Conservation (phyloP, 2,329 filamentous ascomycete genomes). For the Trichoderma simmonsii region DNA sequence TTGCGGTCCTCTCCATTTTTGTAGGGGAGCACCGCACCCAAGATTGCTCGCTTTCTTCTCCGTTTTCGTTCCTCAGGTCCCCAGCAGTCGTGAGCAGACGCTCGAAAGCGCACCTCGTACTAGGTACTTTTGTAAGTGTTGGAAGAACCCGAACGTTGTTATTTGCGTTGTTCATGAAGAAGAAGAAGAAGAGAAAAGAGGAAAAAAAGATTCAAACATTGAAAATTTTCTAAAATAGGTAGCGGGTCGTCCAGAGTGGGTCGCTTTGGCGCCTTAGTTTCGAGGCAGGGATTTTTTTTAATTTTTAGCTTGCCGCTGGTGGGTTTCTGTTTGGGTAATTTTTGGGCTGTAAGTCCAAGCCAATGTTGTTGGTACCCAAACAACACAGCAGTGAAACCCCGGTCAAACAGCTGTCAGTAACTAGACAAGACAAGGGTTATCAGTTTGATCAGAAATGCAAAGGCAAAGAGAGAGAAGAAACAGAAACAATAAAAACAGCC, state of each 20-base stretch:
- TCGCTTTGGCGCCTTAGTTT: not conserved
- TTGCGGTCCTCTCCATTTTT: constrained; percentile 55
- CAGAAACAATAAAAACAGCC: not conserved
- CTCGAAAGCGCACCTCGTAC: constrained; percentile 45
- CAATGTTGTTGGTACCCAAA: not conserved
- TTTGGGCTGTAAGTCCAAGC: not conserved
- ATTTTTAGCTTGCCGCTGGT: not conserved
- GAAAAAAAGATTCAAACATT: constrained; percentile 18
- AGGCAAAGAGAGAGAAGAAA: not conserved
- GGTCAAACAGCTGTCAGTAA: not conserved
- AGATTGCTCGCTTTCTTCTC: constrained; percentile 56
- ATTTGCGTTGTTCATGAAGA: constrained; percentile 47
- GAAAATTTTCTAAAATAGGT: constrained; percentile 21
- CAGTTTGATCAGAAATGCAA: not conserved
- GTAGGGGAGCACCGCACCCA: constrained; percentile 56
- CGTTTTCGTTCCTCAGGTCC: constrained; percentile 46
- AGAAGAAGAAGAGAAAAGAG: constrained; percentile 28
- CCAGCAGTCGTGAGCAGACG: constrained; percentile 47
- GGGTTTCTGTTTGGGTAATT: not conserved
- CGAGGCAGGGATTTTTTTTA: not conserved
- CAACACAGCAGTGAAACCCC: not conserved
- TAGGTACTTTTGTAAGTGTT: constrained; percentile 28
- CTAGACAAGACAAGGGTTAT: not conserved
- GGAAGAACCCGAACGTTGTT: constrained; percentile 42
- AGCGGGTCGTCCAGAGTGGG: constrained; percentile 13